Conservation (phyloP, 2,329 filamentous ascomycete species). For the Scedosporium apiospermum region DNA sequence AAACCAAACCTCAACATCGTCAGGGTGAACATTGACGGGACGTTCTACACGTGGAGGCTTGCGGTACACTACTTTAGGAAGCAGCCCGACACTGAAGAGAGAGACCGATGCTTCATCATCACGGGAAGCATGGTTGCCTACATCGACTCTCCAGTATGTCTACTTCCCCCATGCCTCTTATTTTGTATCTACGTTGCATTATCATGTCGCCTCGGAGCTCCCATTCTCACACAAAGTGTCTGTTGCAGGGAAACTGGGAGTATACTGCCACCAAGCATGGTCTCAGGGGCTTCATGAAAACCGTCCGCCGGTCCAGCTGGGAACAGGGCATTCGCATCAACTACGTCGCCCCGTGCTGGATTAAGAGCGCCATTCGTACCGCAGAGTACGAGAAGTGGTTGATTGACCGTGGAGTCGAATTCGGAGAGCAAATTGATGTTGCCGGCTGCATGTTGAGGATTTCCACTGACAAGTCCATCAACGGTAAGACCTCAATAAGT, state of each 20-base stretch:
- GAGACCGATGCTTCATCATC: conserved; percentile 38
- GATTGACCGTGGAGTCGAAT: conserved; percentile 27
- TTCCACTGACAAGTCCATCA: conserved; percentile 20
- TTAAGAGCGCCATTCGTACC: conserved; percentile 24
- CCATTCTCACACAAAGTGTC: background rate
- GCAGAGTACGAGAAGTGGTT: conserved; percentile 31
- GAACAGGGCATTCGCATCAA: conserved; percentile 35
- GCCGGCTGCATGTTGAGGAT: conserved; percentile 23
- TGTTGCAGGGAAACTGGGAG: conserved; percentile 21
- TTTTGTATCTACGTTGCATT: background rate
- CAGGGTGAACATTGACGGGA: conserved; percentile 29
- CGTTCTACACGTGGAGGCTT: conserved; percentile 34
- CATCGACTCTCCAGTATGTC: conserved; percentile 29
- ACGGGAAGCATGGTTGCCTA: conserved; percentile 37
- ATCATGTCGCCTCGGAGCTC: background rate
- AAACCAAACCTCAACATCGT: conserved; percentile 32
- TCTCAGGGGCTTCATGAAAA: conserved; percentile 32
- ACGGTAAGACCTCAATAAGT: conserved; percentile 13
- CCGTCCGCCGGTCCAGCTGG: conserved; percentile 24
- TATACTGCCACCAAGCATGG: conserved; percentile 35
- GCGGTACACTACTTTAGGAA: conserved; percentile 35
- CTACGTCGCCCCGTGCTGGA: conserved; percentile 34
- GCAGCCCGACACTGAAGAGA: conserved; percentile 23
- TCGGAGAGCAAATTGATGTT: conserved; percentile 23
- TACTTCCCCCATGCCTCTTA: background rate